Conservation (phyloP, 768 basidiomycete species). For the Boletus patriciae region DNA sequence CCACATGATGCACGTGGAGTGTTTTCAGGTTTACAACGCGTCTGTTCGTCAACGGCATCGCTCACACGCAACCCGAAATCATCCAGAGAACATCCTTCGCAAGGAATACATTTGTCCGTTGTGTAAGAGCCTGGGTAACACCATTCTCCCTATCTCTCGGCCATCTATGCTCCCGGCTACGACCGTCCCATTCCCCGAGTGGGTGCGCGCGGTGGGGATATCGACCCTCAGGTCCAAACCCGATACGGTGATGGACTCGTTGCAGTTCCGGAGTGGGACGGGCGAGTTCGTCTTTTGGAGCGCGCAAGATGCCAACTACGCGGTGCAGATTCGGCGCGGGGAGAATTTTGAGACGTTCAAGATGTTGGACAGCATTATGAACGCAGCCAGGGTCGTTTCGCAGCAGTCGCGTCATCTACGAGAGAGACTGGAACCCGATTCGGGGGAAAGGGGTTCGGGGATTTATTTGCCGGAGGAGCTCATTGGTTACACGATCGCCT, state of each 20-base stretch:
- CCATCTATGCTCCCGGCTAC: conserved; percentile 48
- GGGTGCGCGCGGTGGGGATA: conserved; percentile 88
- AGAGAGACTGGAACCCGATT: conserved; percentile 70
- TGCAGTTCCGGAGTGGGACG: conserved; percentile 77
- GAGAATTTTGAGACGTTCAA: conserved; percentile 63
- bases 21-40: conserved; percentile 85
- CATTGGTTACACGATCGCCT: conserved; percentile 81
- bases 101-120: conserved; percentile 96
- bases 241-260: conserved; percentile 64
- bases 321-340: conserved; percentile 49
- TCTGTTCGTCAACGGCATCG: conserved; percentile 88
- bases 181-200: conserved; percentile 72
- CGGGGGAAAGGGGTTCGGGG: conserved; percentile 74
- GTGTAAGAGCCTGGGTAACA: conserved; percentile 95
- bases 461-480: conserved; percentile 92
- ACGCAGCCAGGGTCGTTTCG: conserved; percentile 73
- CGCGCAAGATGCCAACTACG: conserved; percentile 75
- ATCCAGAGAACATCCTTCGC: conserved; percentile 91
- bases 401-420: conserved; percentile 83
- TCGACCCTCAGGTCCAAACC: conserved; percentile 84
- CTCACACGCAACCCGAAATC: conserved; percentile 85
- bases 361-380: conserved; percentile 88
- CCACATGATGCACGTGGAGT: conserved; percentile 96
- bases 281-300: conserved; percentile 91
- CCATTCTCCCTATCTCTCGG: conserved; percentile 78